phyloP scores from a whole-genome alignment of 768 basidiomycete genomes.

The Piloderma croceum region DNA sequence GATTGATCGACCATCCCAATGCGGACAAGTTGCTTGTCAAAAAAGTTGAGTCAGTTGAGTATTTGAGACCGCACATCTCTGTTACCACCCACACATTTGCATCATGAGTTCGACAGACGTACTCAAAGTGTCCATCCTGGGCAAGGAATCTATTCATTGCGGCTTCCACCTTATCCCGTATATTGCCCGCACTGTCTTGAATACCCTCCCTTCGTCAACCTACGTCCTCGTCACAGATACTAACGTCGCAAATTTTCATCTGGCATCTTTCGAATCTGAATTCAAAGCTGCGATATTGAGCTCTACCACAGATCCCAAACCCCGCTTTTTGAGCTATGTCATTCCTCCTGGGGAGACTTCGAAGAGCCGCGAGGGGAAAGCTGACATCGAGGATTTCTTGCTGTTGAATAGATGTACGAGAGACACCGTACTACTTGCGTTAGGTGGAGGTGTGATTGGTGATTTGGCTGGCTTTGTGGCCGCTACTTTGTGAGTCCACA shows the following conservation, averaged over 20 bases:
- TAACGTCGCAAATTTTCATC: constrained; percentile 78
- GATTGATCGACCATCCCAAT: no score
- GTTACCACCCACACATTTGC: no score
- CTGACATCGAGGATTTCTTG: constrained; percentile 89
- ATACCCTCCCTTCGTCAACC: constrained; percentile 67
- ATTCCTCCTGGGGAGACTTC: constrained; percentile 90
- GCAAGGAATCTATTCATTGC: constrained; percentile 83
- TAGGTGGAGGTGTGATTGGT: constrained; percentile 96
- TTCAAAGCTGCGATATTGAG: constrained; percentile 45
- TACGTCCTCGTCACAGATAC: constrained; percentile 94
- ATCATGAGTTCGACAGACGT: constrained; percentile 48
- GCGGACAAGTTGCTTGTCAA: no score
- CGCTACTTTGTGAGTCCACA: constrained; percentile 84
- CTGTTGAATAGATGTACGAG: constrained; percentile 84
- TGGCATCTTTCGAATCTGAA: constrained; percentile 58
- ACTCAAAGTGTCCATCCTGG: constrained; percentile 77
- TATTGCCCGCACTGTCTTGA: constrained; percentile 69
- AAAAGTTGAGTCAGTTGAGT: no score
- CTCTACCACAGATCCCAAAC: constrained; percentile 22
- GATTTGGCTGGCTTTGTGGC: constrained; percentile 96
- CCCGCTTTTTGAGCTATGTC: constrained; percentile 72
- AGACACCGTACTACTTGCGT: constrained; percentile 87
- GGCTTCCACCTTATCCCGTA: constrained; percentile 90
- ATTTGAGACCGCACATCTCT: no score
- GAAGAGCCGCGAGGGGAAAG: constrained; percentile 89